A percentile compares a stretch with the other conserved stretches of the same genome.
Conservation (phyloP, 768 basidiomycete species). For the Fibroporia radiculosa region DNA sequence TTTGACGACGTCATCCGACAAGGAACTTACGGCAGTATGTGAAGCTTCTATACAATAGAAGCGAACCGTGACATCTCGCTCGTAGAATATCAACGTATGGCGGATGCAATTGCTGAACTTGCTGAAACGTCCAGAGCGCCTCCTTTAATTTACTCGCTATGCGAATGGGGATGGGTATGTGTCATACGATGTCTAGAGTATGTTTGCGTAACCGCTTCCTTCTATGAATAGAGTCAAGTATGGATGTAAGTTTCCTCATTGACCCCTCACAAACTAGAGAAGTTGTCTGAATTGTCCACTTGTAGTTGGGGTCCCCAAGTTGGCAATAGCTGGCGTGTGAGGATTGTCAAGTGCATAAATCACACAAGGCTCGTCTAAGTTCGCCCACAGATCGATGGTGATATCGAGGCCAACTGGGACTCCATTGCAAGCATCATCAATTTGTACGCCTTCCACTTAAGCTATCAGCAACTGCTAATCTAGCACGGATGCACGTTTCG, state of each 20-base stretch:
- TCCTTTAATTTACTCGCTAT: constrained; percentile 53
- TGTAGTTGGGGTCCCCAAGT: constrained; percentile 4
- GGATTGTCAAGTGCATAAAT: too few species aligned
- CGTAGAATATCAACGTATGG: constrained; percentile 54
- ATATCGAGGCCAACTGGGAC: constrained; percentile 30
- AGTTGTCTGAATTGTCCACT: too few species aligned
- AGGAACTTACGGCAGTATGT: constrained; percentile 17
- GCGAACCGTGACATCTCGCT: background rate
- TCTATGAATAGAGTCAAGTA: constrained; percentile 4
- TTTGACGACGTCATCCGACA: constrained; percentile 12
- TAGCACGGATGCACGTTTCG: background rate
- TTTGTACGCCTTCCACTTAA: constrained; percentile 26
- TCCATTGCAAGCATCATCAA: constrained; percentile 48
- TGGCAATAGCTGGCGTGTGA: constrained; percentile 7
- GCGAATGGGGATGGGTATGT: constrained; percentile 62
- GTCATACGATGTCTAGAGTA: too few species aligned
- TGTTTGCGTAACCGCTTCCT: background rate
- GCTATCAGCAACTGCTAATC: background rate
- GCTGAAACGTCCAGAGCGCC: constrained; percentile 39
- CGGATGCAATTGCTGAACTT: constrained; percentile 45
- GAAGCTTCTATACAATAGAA: background rate
- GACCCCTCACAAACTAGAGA: too few species aligned
- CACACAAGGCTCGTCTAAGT: too few species aligned
- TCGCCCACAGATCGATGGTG: constrained; percentile 3
- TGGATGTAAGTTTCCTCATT: constrained; percentile 4